Evolutionary conservation across 1,284 basidiomycete species (phyloP), one percentile per base, ranked within the genome.

Genomic region (Bjerkandera adusta): DNA sequence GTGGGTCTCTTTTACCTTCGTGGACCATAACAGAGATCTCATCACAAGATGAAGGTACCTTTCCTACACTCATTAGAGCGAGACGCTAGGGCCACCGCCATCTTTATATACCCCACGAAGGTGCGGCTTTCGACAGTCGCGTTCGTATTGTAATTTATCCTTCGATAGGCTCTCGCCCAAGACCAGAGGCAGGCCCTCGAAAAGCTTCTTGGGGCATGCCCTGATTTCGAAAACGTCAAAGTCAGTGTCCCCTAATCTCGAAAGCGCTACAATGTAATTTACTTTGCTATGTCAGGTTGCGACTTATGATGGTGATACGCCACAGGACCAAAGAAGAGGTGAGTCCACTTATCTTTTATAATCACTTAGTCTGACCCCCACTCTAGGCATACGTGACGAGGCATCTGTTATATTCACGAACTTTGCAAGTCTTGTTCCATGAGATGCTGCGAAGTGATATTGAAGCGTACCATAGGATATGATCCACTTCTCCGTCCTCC

Each of bases 101-200:
- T 96, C 41, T 90, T 92, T 59, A 79, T 96, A 38, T 96, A 94
- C 58, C 93, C 92, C 1, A 96, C 93, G 1, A 96, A 96, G 68
- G 87, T 79, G 33, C 12, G 54, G 42, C 11, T 2, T 30, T 38
- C n/a, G n/a, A n/a, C n/a, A n/a, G n/a, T n/a, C n/a, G n/a, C n/a
- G n/a, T n/a, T n/a, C n/a, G 45, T 42, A 32, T 36, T 21, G 21
- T 25, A n/a, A 32, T 24, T 21, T 43, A 26, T 40, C 18, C 13
- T 11, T 42, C 21, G 37, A 25, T 36, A 89, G 85, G 92, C 92
- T 7, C 71, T 96, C 24, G 92, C 93, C 1, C 93, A 96, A 66
- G 92, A 96, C 61, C 93, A 96, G 64, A 81, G 77, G 52, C 66
- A 69, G 3, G 81, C 85, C 0, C 64, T 93, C 33, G 78, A 86